Conservation (phyloP, 176 grass and related monocot species). For the Zoysia japonica region DNA sequence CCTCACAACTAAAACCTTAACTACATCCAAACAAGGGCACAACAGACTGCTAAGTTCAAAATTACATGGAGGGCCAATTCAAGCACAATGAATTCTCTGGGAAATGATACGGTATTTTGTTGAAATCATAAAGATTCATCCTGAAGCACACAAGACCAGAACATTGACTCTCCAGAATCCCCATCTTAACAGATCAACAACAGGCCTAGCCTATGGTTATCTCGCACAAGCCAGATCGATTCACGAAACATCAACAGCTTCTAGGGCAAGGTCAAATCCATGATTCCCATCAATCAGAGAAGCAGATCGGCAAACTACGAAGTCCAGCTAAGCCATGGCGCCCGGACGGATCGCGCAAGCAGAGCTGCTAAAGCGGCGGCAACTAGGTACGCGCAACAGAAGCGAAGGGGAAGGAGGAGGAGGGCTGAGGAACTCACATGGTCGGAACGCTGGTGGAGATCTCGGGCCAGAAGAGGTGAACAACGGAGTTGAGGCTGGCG, state of each 20-base stretch:
- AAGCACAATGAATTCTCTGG: neutral
- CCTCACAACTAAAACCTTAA: neutral
- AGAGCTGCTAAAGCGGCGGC: slow-evolving; percentile 1
- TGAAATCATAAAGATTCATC: neutral
- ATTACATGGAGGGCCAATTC: neutral
- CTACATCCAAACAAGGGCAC: neutral
- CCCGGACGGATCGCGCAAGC: slow-evolving; percentile 29
- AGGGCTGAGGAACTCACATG: slow-evolving; percentile 54
- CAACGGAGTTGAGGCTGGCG: slow-evolving; percentile 79
- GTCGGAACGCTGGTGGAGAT: slow-evolving; percentile 95
- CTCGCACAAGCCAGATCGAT: slow-evolving; percentile 27
- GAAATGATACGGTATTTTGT: neutral
- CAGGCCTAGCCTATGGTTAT: neutral
- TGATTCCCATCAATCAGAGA: neutral
- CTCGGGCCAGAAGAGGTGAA: slow-evolving; percentile 99
- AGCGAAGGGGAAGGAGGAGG: neutral
- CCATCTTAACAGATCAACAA: slow-evolving; percentile 34
- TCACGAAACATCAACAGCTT: neutral
- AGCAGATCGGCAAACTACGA: slow-evolving; percentile 24
- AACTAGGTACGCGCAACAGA: neutral
- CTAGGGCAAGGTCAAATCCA: neutral
- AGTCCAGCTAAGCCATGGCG: neutral
- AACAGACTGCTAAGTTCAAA: neutral
- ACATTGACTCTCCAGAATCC: neutral
- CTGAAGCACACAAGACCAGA: neutral